Evolutionary conservation across 1,284 basidiomycete genomes (phyloP).

Genomic region (Xerocomus minutiporus): DNA sequence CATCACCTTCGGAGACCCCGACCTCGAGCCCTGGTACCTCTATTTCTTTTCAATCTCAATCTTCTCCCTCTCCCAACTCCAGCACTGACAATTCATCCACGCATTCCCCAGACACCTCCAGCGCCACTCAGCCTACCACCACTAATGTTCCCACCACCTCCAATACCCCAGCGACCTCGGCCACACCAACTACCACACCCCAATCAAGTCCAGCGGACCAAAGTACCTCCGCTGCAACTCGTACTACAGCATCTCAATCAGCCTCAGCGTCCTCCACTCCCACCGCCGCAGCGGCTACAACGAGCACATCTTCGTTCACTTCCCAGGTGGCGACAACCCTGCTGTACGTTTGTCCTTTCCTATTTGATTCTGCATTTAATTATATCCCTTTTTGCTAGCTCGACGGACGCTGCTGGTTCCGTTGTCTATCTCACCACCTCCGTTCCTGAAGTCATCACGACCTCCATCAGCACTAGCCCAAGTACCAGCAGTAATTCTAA

Average conservation of each 20-base stretch:
- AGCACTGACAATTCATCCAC: constrained; percentile 15
- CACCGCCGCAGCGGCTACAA: background rate
- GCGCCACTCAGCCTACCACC: background rate
- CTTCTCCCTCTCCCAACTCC: background rate
- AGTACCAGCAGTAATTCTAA: constrained; percentile 7
- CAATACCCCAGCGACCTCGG: background rate
- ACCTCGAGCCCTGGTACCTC: constrained; percentile 20
- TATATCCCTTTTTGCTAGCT: constrained; percentile 7
- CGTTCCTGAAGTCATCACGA: constrained; percentile 14
- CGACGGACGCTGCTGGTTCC: constrained; percentile 24
- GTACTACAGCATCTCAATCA: background rate
- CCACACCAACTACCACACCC: background rate
- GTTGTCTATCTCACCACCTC: constrained; percentile 17
- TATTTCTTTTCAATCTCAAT: constrained; percentile 7
- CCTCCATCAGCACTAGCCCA: constrained; percentile 1
- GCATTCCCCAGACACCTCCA: constrained; percentile 2
- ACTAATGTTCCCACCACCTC: background rate
- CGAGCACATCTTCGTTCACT: constrained; percentile 6
- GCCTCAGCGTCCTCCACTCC: background rate
- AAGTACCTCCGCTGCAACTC: background rate
- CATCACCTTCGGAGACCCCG: constrained; percentile 2
- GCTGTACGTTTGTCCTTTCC: constrained; percentile 10
- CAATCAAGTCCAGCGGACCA: constrained; percentile 7
- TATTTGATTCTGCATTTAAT: background rate
- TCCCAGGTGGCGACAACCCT: constrained; percentile 16